Base-by-base conservation (phyloP, 1,284 basidiomycete genomes). In the Cryptococcus sp. region DNA sequence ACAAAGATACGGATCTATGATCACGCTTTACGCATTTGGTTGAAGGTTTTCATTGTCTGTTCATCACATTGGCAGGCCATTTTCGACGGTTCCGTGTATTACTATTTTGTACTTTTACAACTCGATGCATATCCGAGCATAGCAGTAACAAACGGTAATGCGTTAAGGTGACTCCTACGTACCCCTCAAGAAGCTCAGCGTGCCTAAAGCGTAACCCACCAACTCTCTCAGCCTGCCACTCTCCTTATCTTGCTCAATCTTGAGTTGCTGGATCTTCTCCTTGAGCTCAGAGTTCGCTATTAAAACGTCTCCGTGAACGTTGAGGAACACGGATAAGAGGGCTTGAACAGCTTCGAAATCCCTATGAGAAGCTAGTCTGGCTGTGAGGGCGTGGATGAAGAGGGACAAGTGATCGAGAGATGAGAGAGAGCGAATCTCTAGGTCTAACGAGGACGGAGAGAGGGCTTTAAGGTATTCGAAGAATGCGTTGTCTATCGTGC, bases 281-380 rank as follows among this genome's bases (percentile, higher is more conserved):
- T 79, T 78, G 57, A 93, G 66, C 72, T 91, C 90, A 16, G 68
- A 39, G 69, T 89, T 89, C 22, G 72, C 73, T 37, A 93, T 81
- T 34, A 97, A 79, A 0, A 87, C 80, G 58, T 98, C 93, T 0
- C 87, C 87, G 72, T 99, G 94, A 55, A 92, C 83, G 19, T 84
- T 84, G 23, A 98, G 79, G 75, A 96, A 91, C 1, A 95, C 88
- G 60, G 84, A 86, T 65, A 94, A 83, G 73, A 95, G 83, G 0
- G 93, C 86, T 77, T 99, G 93, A 2, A 97, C 89, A 10, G 92
- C 93, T 77, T 99, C 95, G 71, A 95, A 99, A 77, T 99, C 95
- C 50, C 86, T 84, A 67, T 88, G 89, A 17, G 88, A 89, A 44
- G 78, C 77, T 23, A 99, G 81, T 3, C 95, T 86, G 53, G 81